Base-by-base conservation (phyloP, 2,329 filamentous ascomycete genomes). In the Biscogniauxia marginata region DNA sequence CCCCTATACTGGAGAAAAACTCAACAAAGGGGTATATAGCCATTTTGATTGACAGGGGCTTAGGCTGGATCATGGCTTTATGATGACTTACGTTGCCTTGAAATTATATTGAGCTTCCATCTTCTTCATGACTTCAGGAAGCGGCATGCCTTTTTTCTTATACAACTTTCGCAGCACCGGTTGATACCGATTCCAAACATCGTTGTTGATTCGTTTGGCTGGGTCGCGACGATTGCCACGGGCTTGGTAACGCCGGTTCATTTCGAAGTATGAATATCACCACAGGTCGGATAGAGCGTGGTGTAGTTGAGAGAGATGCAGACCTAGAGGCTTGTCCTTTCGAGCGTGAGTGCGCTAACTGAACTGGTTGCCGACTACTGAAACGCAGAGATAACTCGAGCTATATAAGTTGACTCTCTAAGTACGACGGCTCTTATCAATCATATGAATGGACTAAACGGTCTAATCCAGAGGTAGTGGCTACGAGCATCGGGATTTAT, bases 31-130 rank as follows among this genome's bases (percentile, higher is more conserved):
- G 18, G 24, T 20, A 20, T 16, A 48, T n/a, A 34, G 39, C 23
- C n/a, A 21, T 19, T 39, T 8, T 25, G 43, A 46, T 46, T 9
- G 45, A 9, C 21, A 23, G n/a, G 18, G 13, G 21, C 45, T 19
- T 20, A 23, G 21, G 21, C 45, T 39, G 9, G 30, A 11, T 39
- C 2, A n/a, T 16, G 6, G 6, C 2, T 39, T n/a, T 21, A 18
- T 22, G 8, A 22, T n/a, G 21, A 63, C 61, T 55, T 30, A 63
- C 63, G 59, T 49, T 39, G 59, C 51, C 2, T 50, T 4, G 19
- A 63, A 60, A 4, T 45, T 22, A 16, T 49, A 16, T 11, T 48
- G 4, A 9, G 46, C 2, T 46, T 53, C 34, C 61, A 63, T 65
- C 2, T 20, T 20, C 7, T 22, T 18, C 52, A 57, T 63, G 0